Evolutionary conservation across 106 monocot species (phyloP).

Genomic region (Xerophyta viscosa): DNA sequence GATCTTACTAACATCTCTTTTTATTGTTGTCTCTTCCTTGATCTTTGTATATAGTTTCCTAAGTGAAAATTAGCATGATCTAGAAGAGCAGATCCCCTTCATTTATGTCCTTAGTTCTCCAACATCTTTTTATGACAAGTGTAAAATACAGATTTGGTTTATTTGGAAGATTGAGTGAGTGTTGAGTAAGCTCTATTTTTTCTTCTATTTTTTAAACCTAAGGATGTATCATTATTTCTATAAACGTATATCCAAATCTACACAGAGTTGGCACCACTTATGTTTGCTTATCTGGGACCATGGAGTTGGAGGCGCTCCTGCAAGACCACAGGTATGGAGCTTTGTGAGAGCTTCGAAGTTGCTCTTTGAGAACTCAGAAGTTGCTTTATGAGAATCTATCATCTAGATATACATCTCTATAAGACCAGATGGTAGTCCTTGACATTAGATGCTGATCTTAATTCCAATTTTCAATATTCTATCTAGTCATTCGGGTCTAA

Average conservation of each 20-base stretch:
- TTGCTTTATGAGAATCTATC: conserved; percentile 89
- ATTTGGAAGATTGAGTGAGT: too few species aligned
- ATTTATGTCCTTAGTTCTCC: too few species aligned
- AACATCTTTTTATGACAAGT: too few species aligned
- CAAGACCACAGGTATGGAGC: conserved; percentile 76
- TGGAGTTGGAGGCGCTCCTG: conserved; percentile 72
- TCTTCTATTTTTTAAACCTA: not conserved
- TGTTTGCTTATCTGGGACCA: conserved; percentile 96
- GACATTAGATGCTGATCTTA: not conserved
- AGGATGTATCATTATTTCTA: not conserved
- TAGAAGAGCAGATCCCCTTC: too few species aligned
- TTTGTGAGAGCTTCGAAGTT: too few species aligned
- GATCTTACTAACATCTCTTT: too few species aligned
- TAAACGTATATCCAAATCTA: conserved; percentile 9
- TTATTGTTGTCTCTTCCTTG: too few species aligned
- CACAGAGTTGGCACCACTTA: conserved; percentile 77
- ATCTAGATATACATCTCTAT: conserved; percentile 64
- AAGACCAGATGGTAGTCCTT: too few species aligned
- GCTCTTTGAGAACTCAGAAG: conserved; percentile 88
- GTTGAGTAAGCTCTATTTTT: too few species aligned
- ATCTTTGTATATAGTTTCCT: too few species aligned
- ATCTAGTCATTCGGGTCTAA: conserved; percentile 65
- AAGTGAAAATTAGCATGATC: too few species aligned
- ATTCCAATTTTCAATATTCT: not conserved
- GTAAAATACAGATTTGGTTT: too few species aligned